Percentiles rank a stretch among this genome's conserved stretches.
Conservation (phyloP, 768 basidiomycete genomes). For the Boletus sp. region DNA sequence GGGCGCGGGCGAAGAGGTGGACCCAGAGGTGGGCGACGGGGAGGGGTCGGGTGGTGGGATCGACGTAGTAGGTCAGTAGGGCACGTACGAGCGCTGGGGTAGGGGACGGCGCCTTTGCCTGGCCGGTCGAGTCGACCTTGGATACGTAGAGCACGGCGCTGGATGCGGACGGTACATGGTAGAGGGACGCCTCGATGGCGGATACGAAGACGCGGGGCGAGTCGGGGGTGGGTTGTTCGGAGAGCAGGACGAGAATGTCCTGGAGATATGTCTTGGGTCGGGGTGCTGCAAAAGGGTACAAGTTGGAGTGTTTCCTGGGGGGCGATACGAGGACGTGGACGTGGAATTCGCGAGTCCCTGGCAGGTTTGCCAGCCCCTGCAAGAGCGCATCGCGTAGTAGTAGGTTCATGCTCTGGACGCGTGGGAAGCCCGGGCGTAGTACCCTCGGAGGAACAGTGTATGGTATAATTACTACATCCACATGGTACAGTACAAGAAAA, state of each 20-base stretch:
- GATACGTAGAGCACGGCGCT: conserved; percentile 83
- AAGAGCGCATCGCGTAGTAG: conserved; percentile 58
- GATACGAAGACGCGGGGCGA: conserved; percentile 63
- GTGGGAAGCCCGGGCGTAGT: conserved; percentile 19
- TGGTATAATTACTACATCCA: conserved; percentile 21
- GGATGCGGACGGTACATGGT: conserved; percentile 66
- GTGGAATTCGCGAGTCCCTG: conserved; percentile 71
- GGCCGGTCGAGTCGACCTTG: conserved; percentile 93
- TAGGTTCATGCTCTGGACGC: conserved; percentile 40
- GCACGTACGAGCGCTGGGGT: conserved; percentile 67
- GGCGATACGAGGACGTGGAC: conserved; percentile 72
- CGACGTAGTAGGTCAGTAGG: conserved; percentile 62
- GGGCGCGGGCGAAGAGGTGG: conserved; percentile 88
- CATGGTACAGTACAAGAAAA: conserved; percentile 10
- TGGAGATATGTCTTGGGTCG: conserved; percentile 68
- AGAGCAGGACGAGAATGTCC: conserved; percentile 74
- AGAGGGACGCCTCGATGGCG: conserved; percentile 78
- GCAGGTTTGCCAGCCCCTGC: conserved; percentile 50
- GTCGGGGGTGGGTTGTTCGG: conserved; percentile 53
- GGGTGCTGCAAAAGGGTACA: conserved; percentile 76
- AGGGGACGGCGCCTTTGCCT: conserved; percentile 60
- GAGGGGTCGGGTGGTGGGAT: conserved; percentile 61
- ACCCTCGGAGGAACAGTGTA: too few species aligned
- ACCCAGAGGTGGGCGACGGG: conserved; percentile 63
- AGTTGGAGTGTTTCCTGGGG: conserved; percentile 59